Conservation (phyloP, 805 yeast species). For the Kluyveromyces starmeri region DNA sequence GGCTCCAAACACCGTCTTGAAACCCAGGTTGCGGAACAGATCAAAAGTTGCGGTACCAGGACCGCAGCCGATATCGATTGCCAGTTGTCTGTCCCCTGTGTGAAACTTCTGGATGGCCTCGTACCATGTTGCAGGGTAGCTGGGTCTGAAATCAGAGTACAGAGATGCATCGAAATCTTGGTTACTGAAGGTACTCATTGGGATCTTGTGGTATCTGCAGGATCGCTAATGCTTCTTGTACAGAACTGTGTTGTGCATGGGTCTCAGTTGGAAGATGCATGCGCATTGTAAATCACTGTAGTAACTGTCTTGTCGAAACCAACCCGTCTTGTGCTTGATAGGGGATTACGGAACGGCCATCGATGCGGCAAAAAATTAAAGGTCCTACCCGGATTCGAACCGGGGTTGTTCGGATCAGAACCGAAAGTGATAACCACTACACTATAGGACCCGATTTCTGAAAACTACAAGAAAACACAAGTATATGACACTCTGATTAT, state of each 20-base stretch:
- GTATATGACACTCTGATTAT: no score
- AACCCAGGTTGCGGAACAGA: conserved; percentile 29
- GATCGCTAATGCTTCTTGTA: no score
- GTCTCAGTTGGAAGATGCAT: no score
- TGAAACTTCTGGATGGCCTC: conserved; percentile 36
- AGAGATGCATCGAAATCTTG: conserved; percentile 40
- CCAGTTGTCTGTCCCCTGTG: conserved; percentile 29
- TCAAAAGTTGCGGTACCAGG: conserved; percentile 65
- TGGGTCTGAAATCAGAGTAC: conserved; percentile 57
- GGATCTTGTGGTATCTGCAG: no score
- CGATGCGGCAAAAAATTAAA: conserved; percentile 13
- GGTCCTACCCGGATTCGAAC: conserved; percentile 86
- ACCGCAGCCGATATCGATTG: conserved; percentile 74
- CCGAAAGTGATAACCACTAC: conserved; percentile 56
- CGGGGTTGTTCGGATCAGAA: conserved; percentile 65
- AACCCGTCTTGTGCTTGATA: no score
- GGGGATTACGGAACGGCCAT: background rate
- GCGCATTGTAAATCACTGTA: no score
- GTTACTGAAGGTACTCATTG: conserved; percentile 59
- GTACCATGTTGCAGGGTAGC: conserved; percentile 49
- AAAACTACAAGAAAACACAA: no score
- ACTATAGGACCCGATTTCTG: conserved; percentile 39
- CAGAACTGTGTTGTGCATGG: no score
- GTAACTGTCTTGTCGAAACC: no score
- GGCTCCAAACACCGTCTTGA: conserved; percentile 48